phyloP scores from a whole-genome alignment of 352 stramenopile species.

The Albugo candida region DNA sequence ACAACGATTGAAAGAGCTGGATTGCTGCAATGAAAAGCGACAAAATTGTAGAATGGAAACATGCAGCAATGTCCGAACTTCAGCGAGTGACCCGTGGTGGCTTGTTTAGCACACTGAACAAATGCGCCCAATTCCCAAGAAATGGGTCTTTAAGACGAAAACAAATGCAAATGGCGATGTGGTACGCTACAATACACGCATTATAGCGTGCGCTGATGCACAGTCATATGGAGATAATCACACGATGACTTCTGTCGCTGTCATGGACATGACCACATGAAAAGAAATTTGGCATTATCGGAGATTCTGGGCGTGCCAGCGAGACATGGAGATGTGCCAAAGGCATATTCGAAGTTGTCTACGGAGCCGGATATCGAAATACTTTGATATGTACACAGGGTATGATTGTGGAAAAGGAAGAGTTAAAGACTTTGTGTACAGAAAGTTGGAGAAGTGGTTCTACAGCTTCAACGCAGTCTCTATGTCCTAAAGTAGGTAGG shows the following conservation, averaged over 20 bases:
- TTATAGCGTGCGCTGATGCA: constrained; percentile 9
- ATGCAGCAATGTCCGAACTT: constrained; percentile 1
- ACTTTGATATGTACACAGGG: constrained; percentile 6
- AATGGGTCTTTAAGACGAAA: constrained; percentile 18
- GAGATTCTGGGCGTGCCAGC: constrained; percentile 8
- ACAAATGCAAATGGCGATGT: constrained; percentile 2
- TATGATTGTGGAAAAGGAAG: constrained; percentile 4
- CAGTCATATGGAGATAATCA: constrained; percentile 10
- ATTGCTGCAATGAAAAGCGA: not conserved
- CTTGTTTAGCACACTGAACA: not conserved
- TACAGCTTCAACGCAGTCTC: not conserved
- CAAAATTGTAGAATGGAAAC: not conserved
- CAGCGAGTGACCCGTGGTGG: constrained; percentile 2
- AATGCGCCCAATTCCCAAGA: constrained; percentile 6
- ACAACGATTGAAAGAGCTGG: not conserved
- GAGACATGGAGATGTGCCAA: constrained; percentile 13
- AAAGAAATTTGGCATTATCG: constrained; percentile 9
- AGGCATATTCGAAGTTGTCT: constrained; percentile 13
- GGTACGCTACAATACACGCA: constrained; percentile 8
- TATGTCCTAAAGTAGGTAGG: not conserved
- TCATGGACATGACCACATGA: constrained; percentile 11
- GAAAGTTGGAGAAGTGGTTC: not conserved
- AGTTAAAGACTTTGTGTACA: not conserved
- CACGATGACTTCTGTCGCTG: constrained; percentile 8
- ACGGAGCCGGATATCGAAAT: constrained; percentile 10